Evolutionary conservation across 257 asterid species (phyloP).

Genomic region (Solanum chiquidenum): DNA sequence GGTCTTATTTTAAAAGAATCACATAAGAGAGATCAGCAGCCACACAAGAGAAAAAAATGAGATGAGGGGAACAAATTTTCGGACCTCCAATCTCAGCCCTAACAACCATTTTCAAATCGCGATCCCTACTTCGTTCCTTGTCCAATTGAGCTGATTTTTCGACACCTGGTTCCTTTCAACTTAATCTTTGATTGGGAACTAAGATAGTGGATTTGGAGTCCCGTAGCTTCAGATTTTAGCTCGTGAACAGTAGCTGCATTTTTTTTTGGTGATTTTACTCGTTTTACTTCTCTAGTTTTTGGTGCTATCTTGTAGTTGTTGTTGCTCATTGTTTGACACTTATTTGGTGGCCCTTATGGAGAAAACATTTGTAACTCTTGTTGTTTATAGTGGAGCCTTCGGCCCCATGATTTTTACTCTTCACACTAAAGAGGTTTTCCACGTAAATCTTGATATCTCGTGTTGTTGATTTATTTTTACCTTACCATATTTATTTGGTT

Average conservation of each 20-base stretch:
- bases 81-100: too few species aligned
- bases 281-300: background rate
- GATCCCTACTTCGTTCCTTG: background rate
- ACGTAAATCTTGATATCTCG: background rate
- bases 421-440: too few species aligned
- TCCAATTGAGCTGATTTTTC: background rate
- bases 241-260: too few species aligned
- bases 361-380: background rate
- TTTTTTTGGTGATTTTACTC: background rate
- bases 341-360: background rate
- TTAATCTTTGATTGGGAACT: background rate
- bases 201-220: too few species aligned
- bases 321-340: background rate
- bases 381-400: too few species aligned
- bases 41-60: too few species aligned
- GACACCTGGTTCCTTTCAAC: background rate
- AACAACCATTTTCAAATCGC: background rate
- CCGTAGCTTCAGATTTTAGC: background rate
- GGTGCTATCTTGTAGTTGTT: background rate
- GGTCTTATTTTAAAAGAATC: background rate
- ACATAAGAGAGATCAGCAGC: background rate
- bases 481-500: too few species aligned
- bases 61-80: too few species aligned
- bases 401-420: too few species aligned
- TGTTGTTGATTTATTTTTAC: too few species aligned